Evolutionary conservation across 345 rosid genomes (phyloP), one percentile per base, ranked within the genome.

Genomic region (Moringa oleifera): DNA sequence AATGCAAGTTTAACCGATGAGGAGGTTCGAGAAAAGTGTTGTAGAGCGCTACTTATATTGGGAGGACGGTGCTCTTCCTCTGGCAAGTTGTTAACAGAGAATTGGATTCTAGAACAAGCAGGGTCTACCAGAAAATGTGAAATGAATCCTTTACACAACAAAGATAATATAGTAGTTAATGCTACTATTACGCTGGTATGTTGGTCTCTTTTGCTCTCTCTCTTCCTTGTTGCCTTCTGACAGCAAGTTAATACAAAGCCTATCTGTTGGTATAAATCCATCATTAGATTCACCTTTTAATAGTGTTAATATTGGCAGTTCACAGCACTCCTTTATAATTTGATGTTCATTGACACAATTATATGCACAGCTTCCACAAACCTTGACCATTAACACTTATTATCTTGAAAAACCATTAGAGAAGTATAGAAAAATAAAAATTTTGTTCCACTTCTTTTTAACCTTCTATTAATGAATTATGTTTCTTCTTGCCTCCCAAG

Each of bases 101-200:
- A 60, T 61, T 85, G 84, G 85, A 68, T 76, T 23, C 71, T 80
- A 33, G 77, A 76, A 71, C 69, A 72, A 70, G 83, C 83, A 52
- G 82, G 79, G 24, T 70, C 64, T 59, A 22, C 55, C n/a, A 57
- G 59, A n/a, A 47, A 20, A 22, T 54, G 25, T 31, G 64, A 63
- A 57, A 59, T n/a, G 18, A 71, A 63, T 21, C 36, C 68, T 64
- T 21, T 20, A 13, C 45, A 55, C 20, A 59, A 58, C 37, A 75
- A 53, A 59, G 66, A 65, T 23, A 58, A 72, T 65, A 65, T 63
- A 31, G 55, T 19, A 4, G 12, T 18, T 13, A 64, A 62, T 53
- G 65, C 66, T 24, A 52, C 60, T 58, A 6, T 31, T 22, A 36
- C 51, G 46, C 55, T 20, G 71, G 89, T 77, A 77, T 20, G 78